Base-by-base conservation (phyloP, 495 filamentous ascomycete species). In the Neohortaea acidophila region DNA sequence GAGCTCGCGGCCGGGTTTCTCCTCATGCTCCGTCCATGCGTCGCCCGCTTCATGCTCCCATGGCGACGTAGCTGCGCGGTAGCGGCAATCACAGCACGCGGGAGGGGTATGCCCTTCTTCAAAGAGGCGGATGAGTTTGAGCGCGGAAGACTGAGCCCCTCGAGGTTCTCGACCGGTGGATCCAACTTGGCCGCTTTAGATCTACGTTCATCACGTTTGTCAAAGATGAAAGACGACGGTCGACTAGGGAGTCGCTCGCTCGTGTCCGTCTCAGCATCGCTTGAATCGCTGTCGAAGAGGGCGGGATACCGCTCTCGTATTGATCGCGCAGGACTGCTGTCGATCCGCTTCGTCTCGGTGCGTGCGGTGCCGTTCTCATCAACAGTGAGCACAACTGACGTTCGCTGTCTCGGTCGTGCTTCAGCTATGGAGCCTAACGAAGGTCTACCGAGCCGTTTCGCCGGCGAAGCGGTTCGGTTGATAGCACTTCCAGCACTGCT, bases 361-460 rank as follows among this genome's bases (percentile, higher is more conserved):
- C 57, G 48, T 7, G 59, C 59, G 15, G 47, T 41, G 10, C 59
- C 59, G 36, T 44, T 50, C 35, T 59, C 53, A 43, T 59, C 59
- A 26, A 61, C 51, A 7, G 39, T 47, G 13, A 53, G 27, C 22
- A 59, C 47, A 37, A 60, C 54, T 4, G 49, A 52, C 5, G 45
- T 27, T 6, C 55, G 51, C 12, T 53, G 22, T 38, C 49, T 25
- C 33, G 54, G 45, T 45, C 59, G 51, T 44, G 37, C 32, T 53
- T 60, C 46, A 42, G 45, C 53, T 35, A 43, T 57, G 42, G 50
- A 40, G 2, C 45, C 45, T 0, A 51, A 43, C 19, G 48, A 34
- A 4, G 28, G 12, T 18, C 36, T 39, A 11, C 45, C 40, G 26
- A 38, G 21, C 4, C 50, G 44, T 30, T 55, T 55, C 19, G 53